phyloP scores from a whole-genome alignment of 2,329 filamentous ascomycete species.

The Aureobasidium namibiae region DNA sequence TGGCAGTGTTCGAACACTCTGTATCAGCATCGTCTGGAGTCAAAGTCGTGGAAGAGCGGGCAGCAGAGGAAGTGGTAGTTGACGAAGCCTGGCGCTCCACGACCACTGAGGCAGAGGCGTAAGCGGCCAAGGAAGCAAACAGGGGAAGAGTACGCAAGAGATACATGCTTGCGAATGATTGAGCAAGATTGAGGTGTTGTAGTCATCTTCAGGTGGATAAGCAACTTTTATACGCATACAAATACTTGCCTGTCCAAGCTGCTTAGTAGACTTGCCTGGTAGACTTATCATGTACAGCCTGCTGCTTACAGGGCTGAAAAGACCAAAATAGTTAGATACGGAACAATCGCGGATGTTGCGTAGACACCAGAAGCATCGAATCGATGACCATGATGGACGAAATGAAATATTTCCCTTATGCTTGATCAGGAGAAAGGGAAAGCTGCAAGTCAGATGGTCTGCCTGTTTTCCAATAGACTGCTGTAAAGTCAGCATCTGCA shows the following conservation, averaged over 20 bases:
- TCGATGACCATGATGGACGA: neutral
- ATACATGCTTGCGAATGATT: constrained; percentile 1
- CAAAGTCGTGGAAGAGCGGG: neutral
- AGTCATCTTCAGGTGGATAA: neutral
- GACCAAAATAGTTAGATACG: neutral
- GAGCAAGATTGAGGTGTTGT: constrained; percentile 8
- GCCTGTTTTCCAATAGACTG: constrained; percentile 3
- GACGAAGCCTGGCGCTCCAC: neutral
- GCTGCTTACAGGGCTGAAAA: neutral
- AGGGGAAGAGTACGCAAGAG: neutral
- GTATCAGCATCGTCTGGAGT: neutral
- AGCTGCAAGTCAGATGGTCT: constrained; percentile 7
- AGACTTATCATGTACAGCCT: neutral
- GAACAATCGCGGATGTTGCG: neutral
- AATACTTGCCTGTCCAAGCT: no score
- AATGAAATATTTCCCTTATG: neutral
- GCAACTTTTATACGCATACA: neutral
- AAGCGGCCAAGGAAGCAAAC: neutral
- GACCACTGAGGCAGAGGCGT: neutral
- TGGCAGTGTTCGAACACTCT: neutral
- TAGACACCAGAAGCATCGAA: neutral
- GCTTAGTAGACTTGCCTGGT: neutral
- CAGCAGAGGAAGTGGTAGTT: neutral
- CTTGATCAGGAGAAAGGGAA: neutral
- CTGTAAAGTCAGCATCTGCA: neutral